Evolutionary conservation across 805 yeast genomes (phyloP).

Genomic region (Sugiyamaella floridensis): DNA sequence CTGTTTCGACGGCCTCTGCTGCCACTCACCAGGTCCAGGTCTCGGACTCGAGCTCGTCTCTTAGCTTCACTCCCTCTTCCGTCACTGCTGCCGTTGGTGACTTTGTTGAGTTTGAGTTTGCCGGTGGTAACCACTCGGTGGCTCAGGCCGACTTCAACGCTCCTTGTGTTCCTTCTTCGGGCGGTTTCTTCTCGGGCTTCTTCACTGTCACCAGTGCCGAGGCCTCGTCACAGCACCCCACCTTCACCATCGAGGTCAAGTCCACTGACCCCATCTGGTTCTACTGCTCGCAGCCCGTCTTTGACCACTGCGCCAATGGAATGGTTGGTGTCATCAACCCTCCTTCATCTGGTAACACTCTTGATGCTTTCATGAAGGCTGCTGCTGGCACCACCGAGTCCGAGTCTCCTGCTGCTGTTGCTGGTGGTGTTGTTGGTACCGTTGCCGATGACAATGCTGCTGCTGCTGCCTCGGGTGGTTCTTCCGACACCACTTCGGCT

Average conservation of each 20-base stretch:
- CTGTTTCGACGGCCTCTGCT: neutral
- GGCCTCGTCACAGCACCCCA: conserved; percentile 5
- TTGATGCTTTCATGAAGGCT: conserved; percentile 9
- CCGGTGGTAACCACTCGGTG: conserved; percentile 18
- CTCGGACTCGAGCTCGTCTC: conserved; percentile 5
- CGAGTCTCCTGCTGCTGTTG: conserved; percentile 11
- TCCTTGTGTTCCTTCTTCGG: conserved; percentile 15
- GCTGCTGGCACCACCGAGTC: conserved; percentile 11
- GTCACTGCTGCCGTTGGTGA: conserved; percentile 21
- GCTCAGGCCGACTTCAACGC: conserved; percentile 17
- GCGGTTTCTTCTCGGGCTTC: conserved; percentile 20
- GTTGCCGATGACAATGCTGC: conserved; percentile 1
- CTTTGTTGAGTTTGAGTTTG: conserved; percentile 15
- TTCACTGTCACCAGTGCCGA: conserved; percentile 3
- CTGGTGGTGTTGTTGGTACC: conserved; percentile 9
- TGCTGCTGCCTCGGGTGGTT: conserved; percentile 1
- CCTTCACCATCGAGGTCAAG: conserved; percentile 16
- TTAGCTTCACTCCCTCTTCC: conserved; percentile 14
- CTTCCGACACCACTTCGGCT: conserved; percentile 5
- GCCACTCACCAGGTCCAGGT: conserved; percentile 3
- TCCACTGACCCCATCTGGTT: conserved; percentile 21
- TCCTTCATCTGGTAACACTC: conserved; percentile 11
- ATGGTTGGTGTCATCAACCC: conserved; percentile 25
- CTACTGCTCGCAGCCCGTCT: conserved; percentile 21
- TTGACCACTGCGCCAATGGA: conserved; percentile 20